A percentile compares a stretch with the other conserved stretches of the same genome.
These are phyloP conservation scores for Globisporangium lucens DNA, from an alignment of 352 stramenopile genomes.

Conservation along the genomic window DNA sequence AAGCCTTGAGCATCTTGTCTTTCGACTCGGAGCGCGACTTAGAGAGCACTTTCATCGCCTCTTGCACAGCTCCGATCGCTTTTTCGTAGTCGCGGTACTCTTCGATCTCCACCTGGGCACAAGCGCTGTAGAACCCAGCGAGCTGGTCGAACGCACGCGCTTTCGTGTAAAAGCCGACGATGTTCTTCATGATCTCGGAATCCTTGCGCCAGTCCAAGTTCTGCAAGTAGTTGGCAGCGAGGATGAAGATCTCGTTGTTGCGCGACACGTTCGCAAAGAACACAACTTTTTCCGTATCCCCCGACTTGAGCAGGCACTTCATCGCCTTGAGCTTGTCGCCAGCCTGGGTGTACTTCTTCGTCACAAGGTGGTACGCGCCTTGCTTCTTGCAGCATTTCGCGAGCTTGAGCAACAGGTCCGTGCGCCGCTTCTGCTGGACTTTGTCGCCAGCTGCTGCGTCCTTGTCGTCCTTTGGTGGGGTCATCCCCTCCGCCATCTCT, in stretches of 20 bases:
- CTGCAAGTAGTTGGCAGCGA: slow-evolving; percentile 95
- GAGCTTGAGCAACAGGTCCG: slow-evolving; percentile 87
- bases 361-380: slow-evolving; percentile 90
- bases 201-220: slow-evolving; percentile 93
- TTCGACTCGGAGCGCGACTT: slow-evolving; percentile 76
- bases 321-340: slow-evolving; percentile 91
- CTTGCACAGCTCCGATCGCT: slow-evolving; percentile 84
- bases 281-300: slow-evolving; percentile 94
- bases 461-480: slow-evolving; percentile 76
- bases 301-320: slow-evolving; percentile 94
- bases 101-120: slow-evolving; percentile 92
- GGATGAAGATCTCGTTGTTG: slow-evolving; percentile 93
- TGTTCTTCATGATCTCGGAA: slow-evolving; percentile 90
- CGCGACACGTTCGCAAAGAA: slow-evolving; percentile 93
- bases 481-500: slow-evolving; percentile 92
- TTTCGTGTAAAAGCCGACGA: slow-evolving; percentile 94
- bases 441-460: slow-evolving; percentile 29
- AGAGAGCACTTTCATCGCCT: slow-evolving; percentile 83
- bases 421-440: slow-evolving; percentile 51
- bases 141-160: slow-evolving; percentile 91
- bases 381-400: slow-evolving; percentile 93
- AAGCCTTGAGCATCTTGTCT: slow-evolving; percentile 52
- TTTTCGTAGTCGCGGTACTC: slow-evolving; percentile 95
- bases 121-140: slow-evolving; percentile 89
- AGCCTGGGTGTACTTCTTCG: slow-evolving; percentile 95